A percentile compares a stretch with the other conserved stretches of the same genome.
Conservation (phyloP, 1,139 yeast species). For the Hemisphaericaspora xylanilytica region DNA sequence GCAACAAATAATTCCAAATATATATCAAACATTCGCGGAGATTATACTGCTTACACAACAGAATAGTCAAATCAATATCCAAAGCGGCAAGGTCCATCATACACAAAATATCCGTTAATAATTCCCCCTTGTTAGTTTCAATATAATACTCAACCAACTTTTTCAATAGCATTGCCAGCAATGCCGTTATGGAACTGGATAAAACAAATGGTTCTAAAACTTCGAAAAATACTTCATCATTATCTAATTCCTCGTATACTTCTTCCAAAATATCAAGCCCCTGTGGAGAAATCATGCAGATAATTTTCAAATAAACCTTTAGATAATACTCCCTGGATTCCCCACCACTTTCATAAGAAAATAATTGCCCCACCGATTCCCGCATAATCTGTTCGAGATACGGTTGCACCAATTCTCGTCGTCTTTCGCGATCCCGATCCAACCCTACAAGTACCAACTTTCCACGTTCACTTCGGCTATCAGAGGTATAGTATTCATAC, state of each 20-base stretch:
- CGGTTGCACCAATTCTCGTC: conserved; percentile 51
- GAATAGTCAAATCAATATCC: conserved; percentile 70
- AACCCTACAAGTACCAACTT: conserved; percentile 51
- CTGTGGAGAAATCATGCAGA: conserved; percentile 19
- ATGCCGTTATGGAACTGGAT: conserved; percentile 38
- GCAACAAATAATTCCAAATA: conserved; percentile 63
- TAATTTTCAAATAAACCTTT: conserved; percentile 14
- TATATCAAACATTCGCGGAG: conserved; percentile 62
- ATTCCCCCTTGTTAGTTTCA: conserved; percentile 36
- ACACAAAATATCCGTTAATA: conserved; percentile 65
- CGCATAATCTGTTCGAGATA: conserved; percentile 57
- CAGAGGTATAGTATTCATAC: conserved; percentile 46
- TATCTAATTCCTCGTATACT: conserved; percentile 46
- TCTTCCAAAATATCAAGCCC: conserved; percentile 44
- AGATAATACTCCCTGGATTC: conserved; percentile 3
- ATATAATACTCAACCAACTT: conserved; percentile 55
- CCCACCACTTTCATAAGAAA: conserved; percentile 19
- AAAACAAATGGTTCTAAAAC: conserved; percentile 52
- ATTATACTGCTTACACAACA: conserved; percentile 52
- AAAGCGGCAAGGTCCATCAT: conserved; percentile 60
- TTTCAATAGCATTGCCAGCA: conserved; percentile 65
- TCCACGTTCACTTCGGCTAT: conserved; percentile 34
- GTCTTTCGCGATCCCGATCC: conserved; percentile 42
- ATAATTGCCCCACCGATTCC: conserved; percentile 47
- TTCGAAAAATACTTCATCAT: conserved; percentile 42